Conservation (phyloP, 805 yeast species). For the Candida silvicultrix region DNA sequence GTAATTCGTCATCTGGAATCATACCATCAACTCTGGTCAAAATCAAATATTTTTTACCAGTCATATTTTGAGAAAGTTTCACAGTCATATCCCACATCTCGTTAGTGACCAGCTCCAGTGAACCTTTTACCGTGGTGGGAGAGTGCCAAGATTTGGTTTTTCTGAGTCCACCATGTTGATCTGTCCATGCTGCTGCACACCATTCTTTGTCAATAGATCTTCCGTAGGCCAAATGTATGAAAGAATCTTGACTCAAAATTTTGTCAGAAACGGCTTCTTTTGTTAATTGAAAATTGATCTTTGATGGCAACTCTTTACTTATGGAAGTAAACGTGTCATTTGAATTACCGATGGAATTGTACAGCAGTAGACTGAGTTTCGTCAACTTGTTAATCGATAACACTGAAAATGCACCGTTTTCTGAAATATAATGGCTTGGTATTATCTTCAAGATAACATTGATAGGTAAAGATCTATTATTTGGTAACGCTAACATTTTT, state of each 20-base stretch:
- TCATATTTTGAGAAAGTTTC: slow-evolving; percentile 27
- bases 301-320: slow-evolving; percentile 35
- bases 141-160: slow-evolving; percentile 62
- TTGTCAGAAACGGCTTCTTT: slow-evolving; percentile 26
- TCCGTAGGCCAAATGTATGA: slow-evolving; percentile 81
- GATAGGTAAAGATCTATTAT: slow-evolving; percentile 1
- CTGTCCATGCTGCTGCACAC: slow-evolving; percentile 87
- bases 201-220: slow-evolving; percentile 76
- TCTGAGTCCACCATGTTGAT: slow-evolving; percentile 65
- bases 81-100: slow-evolving; percentile 61
- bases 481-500: slow-evolving; percentile 20
- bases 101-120: slow-evolving; percentile 53
- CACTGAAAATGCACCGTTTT: slow-evolving; percentile 25
- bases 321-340: slow-evolving; percentile 31
- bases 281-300: slow-evolving; percentile 37
- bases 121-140: slow-evolving; percentile 23
- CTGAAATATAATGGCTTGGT: slow-evolving; percentile 34
- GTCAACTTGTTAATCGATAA: slow-evolving; percentile 30
- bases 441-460: slow-evolving; percentile 29
- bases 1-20: slow-evolving; percentile 74
- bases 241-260: slow-evolving; percentile 60
- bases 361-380: slow-evolving; percentile 45
- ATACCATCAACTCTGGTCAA: slow-evolving; percentile 67
- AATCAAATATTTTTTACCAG: slow-evolving; percentile 50
- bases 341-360: slow-evolving; percentile 45